A percentile compares a stretch with the other conserved stretches of the same genome.
phyloP scores from a whole-genome alignment of 441 rosid genomes.

The Erysimum cheiri region DNA sequence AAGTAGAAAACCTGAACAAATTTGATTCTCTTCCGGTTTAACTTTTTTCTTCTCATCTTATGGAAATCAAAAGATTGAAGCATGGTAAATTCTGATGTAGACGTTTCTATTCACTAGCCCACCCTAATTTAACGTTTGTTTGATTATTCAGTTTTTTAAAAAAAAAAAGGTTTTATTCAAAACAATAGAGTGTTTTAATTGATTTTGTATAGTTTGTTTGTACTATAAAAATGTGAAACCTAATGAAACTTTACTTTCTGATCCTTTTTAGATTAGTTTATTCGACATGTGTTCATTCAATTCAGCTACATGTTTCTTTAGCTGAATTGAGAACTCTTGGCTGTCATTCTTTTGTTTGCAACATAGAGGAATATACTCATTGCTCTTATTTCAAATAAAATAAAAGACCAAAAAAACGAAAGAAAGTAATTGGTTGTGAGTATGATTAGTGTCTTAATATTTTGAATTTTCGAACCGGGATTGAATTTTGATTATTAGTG shows the following conservation, averaged over 20 bases:
- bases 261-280: not conserved
- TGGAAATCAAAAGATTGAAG: not conserved
- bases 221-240: not conserved
- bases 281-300: not conserved
- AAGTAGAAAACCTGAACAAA: too few species aligned
- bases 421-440: not conserved
- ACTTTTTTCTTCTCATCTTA: not conserved
- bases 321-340: conserved; percentile 6
- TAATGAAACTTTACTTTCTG: not conserved
- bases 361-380: conserved; percentile 29
- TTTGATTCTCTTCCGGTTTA: not conserved
- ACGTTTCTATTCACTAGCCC: not conserved
- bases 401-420: conserved; percentile 1
- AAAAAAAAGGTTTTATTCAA: too few species aligned
- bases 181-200: not conserved
- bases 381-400: conserved; percentile 14
- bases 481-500: conserved; percentile 5
- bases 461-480: conserved; percentile 32
- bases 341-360: conserved; percentile 24
- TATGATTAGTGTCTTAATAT: conserved; percentile 25
- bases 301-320: not conserved
- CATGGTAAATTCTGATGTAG: not conserved
- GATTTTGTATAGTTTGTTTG: not conserved
- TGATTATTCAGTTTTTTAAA: not conserved
- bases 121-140: not conserved